phyloP scores from a whole-genome alignment of 2,329 filamentous ascomycete genomes.

The Mariannaea sp. region DNA sequence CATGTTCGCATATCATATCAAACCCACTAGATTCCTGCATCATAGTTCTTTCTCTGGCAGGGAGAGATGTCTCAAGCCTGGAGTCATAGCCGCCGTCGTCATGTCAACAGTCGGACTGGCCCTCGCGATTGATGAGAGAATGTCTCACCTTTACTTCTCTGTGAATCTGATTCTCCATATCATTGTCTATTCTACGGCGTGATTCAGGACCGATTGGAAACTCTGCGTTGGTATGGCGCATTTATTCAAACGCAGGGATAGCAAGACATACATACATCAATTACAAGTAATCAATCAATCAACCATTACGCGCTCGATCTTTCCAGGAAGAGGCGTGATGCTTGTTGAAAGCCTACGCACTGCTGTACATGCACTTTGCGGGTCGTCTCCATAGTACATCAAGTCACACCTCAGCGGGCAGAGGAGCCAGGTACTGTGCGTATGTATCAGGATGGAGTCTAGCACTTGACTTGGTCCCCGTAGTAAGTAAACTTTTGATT shows the following conservation, averaged over 20 bases:
- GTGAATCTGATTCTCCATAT: no score
- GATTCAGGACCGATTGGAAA: not conserved
- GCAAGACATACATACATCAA: no score
- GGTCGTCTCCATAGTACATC: conserved; percentile 1
- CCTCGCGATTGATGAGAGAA: not conserved
- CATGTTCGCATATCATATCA: not conserved
- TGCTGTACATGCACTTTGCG: no score
- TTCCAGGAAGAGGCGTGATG: conserved; percentile 11
- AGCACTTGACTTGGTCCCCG: no score
- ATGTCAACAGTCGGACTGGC: conserved; percentile 8
- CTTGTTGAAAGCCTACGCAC: no score
- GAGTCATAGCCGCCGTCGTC: conserved; percentile 10
- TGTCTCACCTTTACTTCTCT: no score
- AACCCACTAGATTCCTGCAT: no score
- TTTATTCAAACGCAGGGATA: no score
- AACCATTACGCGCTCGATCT: not conserved
- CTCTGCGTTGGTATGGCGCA: not conserved
- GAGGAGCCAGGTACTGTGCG: not conserved
- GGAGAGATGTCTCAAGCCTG: not conserved
- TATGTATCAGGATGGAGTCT: not conserved
- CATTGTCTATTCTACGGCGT: no score
- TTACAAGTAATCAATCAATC: no score
- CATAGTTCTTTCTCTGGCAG: no score
- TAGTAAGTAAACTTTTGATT: not conserved
- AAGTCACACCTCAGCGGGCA: not conserved